phyloP scores from a whole-genome alignment of 768 basidiomycete species.

The Saitozyma podzolica region DNA sequence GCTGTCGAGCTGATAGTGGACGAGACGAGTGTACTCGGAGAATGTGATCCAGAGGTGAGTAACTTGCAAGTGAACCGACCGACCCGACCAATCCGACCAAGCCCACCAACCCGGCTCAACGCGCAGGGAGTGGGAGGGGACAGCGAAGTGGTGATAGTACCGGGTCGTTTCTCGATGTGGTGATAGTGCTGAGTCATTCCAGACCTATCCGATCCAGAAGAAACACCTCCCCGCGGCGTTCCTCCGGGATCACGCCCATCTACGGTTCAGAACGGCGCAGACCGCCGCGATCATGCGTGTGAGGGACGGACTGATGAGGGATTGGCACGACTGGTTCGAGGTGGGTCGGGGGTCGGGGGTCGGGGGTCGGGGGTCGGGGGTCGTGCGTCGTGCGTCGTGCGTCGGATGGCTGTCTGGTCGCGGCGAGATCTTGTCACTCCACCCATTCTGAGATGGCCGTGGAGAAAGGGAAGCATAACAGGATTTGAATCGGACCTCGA shows the following conservation, averaged over 20 bases:
- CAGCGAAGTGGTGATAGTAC: no score
- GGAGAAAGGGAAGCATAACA: neutral
- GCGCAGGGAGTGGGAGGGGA: no score
- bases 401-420: no score
- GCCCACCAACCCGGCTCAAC: no score
- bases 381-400: no score
- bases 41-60: constrained; percentile 62
- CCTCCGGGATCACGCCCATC: constrained; percentile 79
- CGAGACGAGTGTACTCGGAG: constrained; percentile 60
- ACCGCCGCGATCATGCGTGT: constrained; percentile 75
- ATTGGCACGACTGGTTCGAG: constrained; percentile 70
- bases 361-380: constrained; percentile 34
- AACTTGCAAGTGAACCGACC: constrained; percentile 7
- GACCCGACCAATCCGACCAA: constrained; percentile 8
- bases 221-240: constrained; percentile 75
- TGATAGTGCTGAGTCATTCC: constrained; percentile 1
- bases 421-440: no score
- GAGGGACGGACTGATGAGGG: constrained; percentile 62
- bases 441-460: no score
- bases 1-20: constrained; percentile 60
- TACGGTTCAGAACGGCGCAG: constrained; percentile 76
- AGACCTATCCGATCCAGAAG: constrained; percentile 92
- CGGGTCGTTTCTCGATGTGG: no score
- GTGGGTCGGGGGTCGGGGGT: constrained; percentile 55
- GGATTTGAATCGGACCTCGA: neutral